Percentiles rank a stretch among this genome's conserved stretches.
Evolutionary conservation across 495 filamentous ascomycete species (phyloP).

Genomic region (Lichina pygmaea): DNA sequence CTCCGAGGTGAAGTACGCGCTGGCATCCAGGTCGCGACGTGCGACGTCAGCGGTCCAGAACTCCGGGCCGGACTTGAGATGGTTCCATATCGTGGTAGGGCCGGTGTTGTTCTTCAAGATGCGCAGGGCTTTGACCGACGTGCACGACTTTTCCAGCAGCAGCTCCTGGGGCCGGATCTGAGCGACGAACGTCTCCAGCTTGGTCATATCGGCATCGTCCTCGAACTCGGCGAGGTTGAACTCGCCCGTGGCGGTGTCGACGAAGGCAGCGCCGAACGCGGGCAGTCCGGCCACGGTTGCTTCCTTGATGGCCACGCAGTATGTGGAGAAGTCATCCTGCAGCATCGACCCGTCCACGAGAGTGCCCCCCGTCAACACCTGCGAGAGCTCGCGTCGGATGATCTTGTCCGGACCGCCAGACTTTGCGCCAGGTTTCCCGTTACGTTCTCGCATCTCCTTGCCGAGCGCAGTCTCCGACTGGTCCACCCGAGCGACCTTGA

Average conservation of each 20-base stretch:
- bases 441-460: conserved; percentile 93
- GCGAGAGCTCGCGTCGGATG: conserved; percentile 71
- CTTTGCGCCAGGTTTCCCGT: conserved; percentile 19
- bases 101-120: conserved; percentile 90
- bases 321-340: conserved; percentile 92
- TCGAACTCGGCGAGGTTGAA: conserved; percentile 80
- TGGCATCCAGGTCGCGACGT: conserved; percentile 54
- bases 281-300: conserved; percentile 47
- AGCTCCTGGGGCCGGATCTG: conserved; percentile 79
- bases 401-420: conserved; percentile 48
- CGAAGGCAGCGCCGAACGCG: conserved; percentile 75
- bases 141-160: conserved; percentile 62
- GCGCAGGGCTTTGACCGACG: conserved; percentile 66
- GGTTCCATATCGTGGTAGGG: conserved; percentile 87
- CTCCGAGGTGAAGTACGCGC: conserved; percentile 47
- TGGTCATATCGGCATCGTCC: conserved; percentile 84
- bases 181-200: conserved; percentile 92
- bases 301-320: conserved; percentile 91
- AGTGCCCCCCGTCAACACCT: conserved; percentile 75
- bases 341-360: conserved; percentile 91
- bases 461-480: conserved; percentile 85
- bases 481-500: conserved; percentile 88
- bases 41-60: conserved; percentile 78
- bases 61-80: conserved; percentile 65
- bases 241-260: conserved; percentile 87